Conservation (phyloP, 495 filamentous ascomycete genomes). For the Bombardia bombarda region DNA sequence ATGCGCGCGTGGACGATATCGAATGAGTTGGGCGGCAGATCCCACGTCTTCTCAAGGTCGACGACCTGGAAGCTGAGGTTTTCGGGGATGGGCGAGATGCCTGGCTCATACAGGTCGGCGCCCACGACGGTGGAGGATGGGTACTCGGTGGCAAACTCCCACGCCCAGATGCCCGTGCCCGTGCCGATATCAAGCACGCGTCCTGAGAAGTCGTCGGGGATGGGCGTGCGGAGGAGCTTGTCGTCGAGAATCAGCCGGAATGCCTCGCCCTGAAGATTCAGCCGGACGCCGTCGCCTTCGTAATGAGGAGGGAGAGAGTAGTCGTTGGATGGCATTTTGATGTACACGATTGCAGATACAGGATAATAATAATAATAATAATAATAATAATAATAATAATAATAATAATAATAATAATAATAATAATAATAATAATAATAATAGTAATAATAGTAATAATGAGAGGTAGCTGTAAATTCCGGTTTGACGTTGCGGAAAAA, state of each 20-base stretch:
- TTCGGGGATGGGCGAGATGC: conserved; percentile 31
- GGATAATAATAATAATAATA: too few relatives aligned
- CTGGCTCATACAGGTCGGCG: conserved; percentile 49
- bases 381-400: too few relatives aligned
- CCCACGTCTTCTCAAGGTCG: conserved; percentile 44
- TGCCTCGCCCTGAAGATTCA: conserved; percentile 2
- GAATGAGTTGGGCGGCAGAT: conserved; percentile 39
- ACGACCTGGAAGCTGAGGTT: conserved; percentile 46
- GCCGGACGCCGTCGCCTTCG: conserved; percentile 1
- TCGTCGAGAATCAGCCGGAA: conserved; percentile 1
- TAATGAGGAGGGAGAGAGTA: conserved; percentile 1
- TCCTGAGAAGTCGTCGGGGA: not conserved
- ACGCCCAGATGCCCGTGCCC: conserved; percentile 20
- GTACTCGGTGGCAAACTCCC: conserved; percentile 37
- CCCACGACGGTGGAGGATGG: conserved; percentile 46
- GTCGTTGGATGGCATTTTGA: not conserved
- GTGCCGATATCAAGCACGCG: conserved; percentile 49
- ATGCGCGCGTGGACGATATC: conserved; percentile 58
- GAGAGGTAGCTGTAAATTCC: too few relatives aligned
- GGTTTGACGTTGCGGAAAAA: too few relatives aligned
- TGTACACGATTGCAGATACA: too few relatives aligned
- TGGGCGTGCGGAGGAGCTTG: not conserved
- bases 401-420: too few relatives aligned
- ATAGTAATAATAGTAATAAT: too few relatives aligned
- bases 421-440: too few relatives aligned